Conservation (phyloP, 2,329 filamentous ascomycete species). For the Fusarium sp. region DNA sequence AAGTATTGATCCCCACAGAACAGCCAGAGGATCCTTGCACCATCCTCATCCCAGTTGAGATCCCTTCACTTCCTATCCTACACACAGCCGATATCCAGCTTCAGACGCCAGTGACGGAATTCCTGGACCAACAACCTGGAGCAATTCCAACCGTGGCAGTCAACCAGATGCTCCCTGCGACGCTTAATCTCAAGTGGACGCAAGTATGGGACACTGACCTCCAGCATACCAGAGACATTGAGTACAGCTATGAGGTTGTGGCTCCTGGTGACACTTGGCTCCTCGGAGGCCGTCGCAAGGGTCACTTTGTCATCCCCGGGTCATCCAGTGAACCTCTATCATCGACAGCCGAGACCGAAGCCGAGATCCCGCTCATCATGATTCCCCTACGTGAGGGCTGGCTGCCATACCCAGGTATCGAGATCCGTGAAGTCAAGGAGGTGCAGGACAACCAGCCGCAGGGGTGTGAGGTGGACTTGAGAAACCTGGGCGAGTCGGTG, state of each 20-base stretch:
- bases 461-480: conserved; percentile 82
- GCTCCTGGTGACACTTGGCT: conserved; percentile 84
- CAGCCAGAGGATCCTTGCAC: conserved; percentile 61
- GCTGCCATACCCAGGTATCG: conserved; percentile 81
- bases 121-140: conserved; percentile 46
- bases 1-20: conserved; percentile 43
- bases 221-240: conserved; percentile 62
- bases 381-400: conserved; percentile 84
- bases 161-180: conserved; percentile 75
- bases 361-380: conserved; percentile 76
- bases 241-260: conserved; percentile 87
- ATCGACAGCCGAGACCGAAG: conserved; percentile 63
- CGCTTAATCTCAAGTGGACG: conserved; percentile 72
- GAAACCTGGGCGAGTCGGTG: conserved; percentile 82
- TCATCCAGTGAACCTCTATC: conserved; percentile 56
- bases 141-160: conserved; percentile 63
- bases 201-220: conserved; percentile 69
- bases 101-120: conserved; percentile 50
- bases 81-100: conserved; percentile 80
- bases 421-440: conserved; percentile 74
- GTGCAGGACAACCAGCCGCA: conserved; percentile 43
- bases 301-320: conserved; percentile 75
- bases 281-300: conserved; percentile 83
- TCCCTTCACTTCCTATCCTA: conserved; percentile 85
- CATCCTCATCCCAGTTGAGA: conserved; percentile 90